Evolutionary conservation across 129 eudicot genomes (phyloP), one percentile per base, ranked within the genome.

Genomic region (Tagetes patula): DNA sequence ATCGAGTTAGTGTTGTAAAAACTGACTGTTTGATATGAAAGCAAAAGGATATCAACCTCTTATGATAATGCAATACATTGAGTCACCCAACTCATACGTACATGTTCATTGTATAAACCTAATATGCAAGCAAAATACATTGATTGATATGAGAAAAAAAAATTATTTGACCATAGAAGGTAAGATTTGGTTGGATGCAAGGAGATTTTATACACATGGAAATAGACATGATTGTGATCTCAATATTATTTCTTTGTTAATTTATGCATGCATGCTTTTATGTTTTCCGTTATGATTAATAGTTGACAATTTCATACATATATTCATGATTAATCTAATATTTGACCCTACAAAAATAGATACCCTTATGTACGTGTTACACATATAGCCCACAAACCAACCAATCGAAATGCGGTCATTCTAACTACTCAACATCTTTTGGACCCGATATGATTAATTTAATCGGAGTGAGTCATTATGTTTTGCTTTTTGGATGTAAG

Each of bases 111-210:
- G 72, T 64, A 64, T 64, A 63, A 62, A 78, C 59, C 58, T 63
- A 33, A 78, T 50, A 62, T 50, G 37, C 72, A 78, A 65, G 67
- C 42, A 71, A 63, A n/a, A 63, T 41, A 64, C 45, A 65, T 78
- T 45, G 52, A 36, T 78, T 34, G 41, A 34, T 55, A 56, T 5
- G 80, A 67, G 47, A 37, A 33, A 71, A 70, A 54, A 67, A 34
- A 67, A n/a, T n/a, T 56, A 71, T 71, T 52, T 71, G 82, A 78
- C 82, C 60, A 71, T 41, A 69, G 82, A 63, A 40, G 77, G 77
- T 78, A 72, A 78, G 77, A 78, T 78, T 77, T 78, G 63, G 72
- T 70, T 78, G 66, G 49, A 50, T 77, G n/a, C 56, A 71, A 40
- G 72, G 41, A 62, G 72, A 78, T 78, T 45, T 34, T 71, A 20